These are phyloP conservation scores for Barbarea vulgaris DNA, from an alignment of 345 rosid genomes.

Conservation along the genomic window DNA sequence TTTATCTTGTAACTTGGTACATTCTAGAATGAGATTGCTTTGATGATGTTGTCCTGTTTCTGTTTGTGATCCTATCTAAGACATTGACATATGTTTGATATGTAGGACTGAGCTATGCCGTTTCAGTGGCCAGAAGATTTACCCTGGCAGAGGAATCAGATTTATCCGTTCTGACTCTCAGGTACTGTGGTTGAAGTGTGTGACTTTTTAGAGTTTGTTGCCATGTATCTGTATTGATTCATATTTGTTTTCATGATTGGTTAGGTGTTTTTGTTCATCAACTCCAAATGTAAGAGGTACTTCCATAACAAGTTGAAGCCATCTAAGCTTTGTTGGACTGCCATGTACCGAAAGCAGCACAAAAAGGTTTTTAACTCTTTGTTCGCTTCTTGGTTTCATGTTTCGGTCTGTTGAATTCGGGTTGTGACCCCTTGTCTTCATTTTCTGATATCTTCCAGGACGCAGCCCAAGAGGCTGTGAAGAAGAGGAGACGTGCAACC, in stretches of 20 bases:
- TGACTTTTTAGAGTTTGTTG: neutral
- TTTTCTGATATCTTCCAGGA: constrained; percentile 43
- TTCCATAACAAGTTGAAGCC: constrained; percentile 82
- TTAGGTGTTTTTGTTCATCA: constrained; percentile 72
- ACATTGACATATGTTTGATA: constrained; percentile 1
- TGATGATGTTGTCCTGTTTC: neutral
- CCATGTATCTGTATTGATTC: neutral
- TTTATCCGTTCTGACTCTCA: constrained; percentile 72
- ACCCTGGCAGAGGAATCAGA: constrained; percentile 79
- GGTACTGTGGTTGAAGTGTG: constrained; percentile 33
- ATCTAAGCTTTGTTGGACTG: constrained; percentile 80
- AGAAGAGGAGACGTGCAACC: constrained; percentile 61
- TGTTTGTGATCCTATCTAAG: neutral
- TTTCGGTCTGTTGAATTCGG: neutral
- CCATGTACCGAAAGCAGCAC: constrained; percentile 82
- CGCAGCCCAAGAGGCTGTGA: constrained; percentile 68
- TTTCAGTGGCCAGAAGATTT: constrained; percentile 75
- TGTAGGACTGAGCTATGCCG: constrained; percentile 78
- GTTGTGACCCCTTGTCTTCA: neutral
- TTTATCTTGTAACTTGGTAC: neutral
- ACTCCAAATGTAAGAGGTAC: constrained; percentile 80
- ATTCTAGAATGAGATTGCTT: neutral
- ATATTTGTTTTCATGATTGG: neutral
- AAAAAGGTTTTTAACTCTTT: constrained; percentile 53
- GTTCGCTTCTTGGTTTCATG: neutral